Percentiles rank a stretch among this genome's conserved stretches.
phyloP scores from a whole-genome alignment of 768 basidiomycete species.

The Tubosaeta sp. region DNA sequence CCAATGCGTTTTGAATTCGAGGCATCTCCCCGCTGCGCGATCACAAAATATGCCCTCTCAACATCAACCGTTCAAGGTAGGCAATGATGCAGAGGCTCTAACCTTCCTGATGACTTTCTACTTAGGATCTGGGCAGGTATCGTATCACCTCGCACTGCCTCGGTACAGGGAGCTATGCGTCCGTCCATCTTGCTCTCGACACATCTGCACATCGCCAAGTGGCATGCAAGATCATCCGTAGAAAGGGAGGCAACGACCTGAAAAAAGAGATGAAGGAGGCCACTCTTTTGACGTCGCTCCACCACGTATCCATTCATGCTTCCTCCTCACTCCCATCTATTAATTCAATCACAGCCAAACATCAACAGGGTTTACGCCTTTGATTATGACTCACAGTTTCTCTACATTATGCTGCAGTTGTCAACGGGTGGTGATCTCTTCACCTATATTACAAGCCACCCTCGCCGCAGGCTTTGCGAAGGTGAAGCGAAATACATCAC shows the following conservation, averaged over 20 bases:
- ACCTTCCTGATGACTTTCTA: not conserved
- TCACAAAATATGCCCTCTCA: slow-evolving; percentile 58
- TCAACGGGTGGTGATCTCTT: slow-evolving; percentile 88
- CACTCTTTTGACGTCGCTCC: slow-evolving; percentile 61
- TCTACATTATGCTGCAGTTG: slow-evolving; percentile 82
- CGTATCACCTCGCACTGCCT: slow-evolving; percentile 75
- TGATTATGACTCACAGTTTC: slow-evolving; percentile 55
- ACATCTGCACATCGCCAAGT: slow-evolving; percentile 62
- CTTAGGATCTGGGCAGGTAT: slow-evolving; percentile 61
- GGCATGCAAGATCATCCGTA: slow-evolving; percentile 79
- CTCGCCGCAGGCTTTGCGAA: slow-evolving; percentile 58
- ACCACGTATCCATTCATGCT: slow-evolving; percentile 53
- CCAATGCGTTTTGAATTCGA: slow-evolving; percentile 57
- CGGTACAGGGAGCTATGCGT: slow-evolving; percentile 78
- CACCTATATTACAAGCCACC: slow-evolving; percentile 69
- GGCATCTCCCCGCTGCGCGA: slow-evolving; percentile 47
- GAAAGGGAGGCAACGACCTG: slow-evolving; percentile 39
- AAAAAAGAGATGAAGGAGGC: slow-evolving; percentile 74
- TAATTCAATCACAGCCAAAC: slow-evolving; percentile 52
- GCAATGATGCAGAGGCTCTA: not conserved
- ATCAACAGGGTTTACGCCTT: slow-evolving; percentile 76
- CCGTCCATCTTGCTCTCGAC: slow-evolving; percentile 75
- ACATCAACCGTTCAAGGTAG: slow-evolving; percentile 51
- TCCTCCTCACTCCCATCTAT: not conserved
- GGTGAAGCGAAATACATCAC: slow-evolving; percentile 83